Evolutionary conservation across 192 early-diverging fungal species (phyloP).

Genomic region (Entophlyctis luteolus): DNA sequence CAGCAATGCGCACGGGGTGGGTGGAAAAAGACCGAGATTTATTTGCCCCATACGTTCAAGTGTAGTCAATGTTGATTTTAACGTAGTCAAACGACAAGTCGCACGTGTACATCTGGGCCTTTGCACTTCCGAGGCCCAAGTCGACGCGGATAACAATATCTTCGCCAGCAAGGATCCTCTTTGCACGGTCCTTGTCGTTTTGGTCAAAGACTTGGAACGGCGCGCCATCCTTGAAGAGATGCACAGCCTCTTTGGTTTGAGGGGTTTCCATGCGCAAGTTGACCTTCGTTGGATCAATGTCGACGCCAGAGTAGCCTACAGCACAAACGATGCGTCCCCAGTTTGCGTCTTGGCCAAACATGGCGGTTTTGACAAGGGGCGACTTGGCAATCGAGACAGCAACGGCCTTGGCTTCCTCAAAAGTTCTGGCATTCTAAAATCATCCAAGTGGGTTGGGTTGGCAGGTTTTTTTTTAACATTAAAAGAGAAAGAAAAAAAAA

Average conservation of each 20-base stretch:
- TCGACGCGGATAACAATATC: conserved; percentile 79
- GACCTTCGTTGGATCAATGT: conserved; percentile 70
- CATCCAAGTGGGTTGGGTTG: neutral
- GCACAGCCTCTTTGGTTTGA: conserved; percentile 41
- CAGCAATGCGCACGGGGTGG: too few species aligned
- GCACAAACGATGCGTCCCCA: conserved; percentile 95
- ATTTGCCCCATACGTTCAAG: too few species aligned
- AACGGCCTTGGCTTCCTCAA: conserved; percentile 74
- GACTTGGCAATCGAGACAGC: conserved; percentile 87
- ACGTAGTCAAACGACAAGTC: conserved; percentile 93
- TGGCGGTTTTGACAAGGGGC: conserved; percentile 90
- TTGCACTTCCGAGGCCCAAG: conserved; percentile 68
- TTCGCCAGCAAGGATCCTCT: conserved; percentile 77
- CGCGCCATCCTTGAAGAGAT: conserved; percentile 74
- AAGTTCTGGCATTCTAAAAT: conserved; percentile 61
- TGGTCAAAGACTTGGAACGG: conserved; percentile 57
- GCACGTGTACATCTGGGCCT: conserved; percentile 88
- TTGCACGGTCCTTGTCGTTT: conserved; percentile 72
- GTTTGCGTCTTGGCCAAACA: conserved; percentile 96
- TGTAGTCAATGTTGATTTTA: conserved; percentile 88
- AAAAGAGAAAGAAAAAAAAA: neutral
- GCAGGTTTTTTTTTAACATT: neutral
- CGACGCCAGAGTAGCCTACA: conserved; percentile 77
- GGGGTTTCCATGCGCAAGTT: conserved; percentile 69
- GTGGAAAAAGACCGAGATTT: too few species aligned